Conservation (phyloP, 2,329 filamentous ascomycete species). For the Shiraia sp. region DNA sequence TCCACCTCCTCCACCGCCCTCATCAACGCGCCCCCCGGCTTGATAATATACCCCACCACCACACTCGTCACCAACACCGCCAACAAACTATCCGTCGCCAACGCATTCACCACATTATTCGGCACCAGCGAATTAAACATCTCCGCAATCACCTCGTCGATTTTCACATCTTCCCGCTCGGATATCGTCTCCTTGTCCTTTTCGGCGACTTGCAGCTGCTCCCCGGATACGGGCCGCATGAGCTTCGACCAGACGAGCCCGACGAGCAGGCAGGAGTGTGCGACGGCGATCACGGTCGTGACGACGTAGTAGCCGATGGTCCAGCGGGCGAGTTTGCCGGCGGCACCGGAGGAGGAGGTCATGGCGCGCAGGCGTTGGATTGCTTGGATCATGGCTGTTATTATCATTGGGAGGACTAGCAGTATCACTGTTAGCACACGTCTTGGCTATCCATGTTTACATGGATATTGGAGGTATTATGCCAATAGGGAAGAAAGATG, state of each 20-base stretch:
- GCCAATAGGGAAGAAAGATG: not conserved
- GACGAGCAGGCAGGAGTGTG: constrained; percentile 53
- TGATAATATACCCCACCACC: constrained; percentile 54
- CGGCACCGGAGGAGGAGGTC: no score
- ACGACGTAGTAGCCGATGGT: constrained; percentile 56
- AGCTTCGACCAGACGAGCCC: constrained; percentile 54
- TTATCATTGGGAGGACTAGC: constrained; percentile 56
- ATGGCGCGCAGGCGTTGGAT: no score
- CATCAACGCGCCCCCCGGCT: constrained; percentile 48
- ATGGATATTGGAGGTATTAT: no score
- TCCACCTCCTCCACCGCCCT: constrained; percentile 54
- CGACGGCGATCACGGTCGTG: constrained; percentile 56
- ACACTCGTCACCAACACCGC: constrained; percentile 54
- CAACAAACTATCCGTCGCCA: constrained; percentile 54
- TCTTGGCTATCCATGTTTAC: no score
- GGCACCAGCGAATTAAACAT: constrained; percentile 57
- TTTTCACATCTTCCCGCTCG: constrained; percentile 39
- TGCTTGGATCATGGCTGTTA: constrained; percentile 59
- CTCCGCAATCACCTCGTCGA: constrained; percentile 52
- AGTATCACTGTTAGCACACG: no score
- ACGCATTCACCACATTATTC: constrained; percentile 52
- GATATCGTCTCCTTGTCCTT: constrained; percentile 39
- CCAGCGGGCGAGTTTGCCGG: constrained; percentile 51
- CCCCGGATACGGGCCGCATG: constrained; percentile 46
- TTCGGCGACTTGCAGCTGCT: constrained; percentile 37